These are phyloP conservation scores for Tulasnella sp. DNA, from an alignment of 768 basidiomycete genomes.

Conservation along the genomic window DNA sequence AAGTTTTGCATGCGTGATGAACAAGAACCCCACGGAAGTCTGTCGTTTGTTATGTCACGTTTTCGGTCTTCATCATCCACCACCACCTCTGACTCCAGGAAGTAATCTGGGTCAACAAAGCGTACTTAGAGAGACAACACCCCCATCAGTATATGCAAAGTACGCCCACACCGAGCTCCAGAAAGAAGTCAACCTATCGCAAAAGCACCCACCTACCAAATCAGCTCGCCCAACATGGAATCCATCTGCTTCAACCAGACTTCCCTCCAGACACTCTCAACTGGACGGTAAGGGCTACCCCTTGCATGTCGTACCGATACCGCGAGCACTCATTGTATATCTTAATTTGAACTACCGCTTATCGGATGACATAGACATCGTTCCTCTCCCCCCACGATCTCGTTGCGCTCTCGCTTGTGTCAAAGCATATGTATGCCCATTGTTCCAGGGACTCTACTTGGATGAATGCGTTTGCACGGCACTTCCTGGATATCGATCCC, in stretches of 20 bases:
- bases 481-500: slow-evolving; percentile 54
- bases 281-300: not conserved
- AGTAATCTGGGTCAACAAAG: too few species aligned
- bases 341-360: too few species aligned
- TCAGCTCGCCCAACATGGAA: slow-evolving; percentile 16
- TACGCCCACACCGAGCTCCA: slow-evolving; percentile 10
- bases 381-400: slow-evolving; percentile 57
- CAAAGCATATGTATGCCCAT: slow-evolving; percentile 45
- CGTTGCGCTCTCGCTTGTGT: slow-evolving; percentile 43
- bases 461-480: slow-evolving; percentile 59
- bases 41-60: not conserved
- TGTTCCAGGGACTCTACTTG: slow-evolving; percentile 71
- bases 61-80: too few species aligned
- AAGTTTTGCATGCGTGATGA: too few species aligned
- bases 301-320: too few species aligned
- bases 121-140: too few species aligned
- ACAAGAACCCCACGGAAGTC: too few species aligned
- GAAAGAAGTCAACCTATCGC: slow-evolving; percentile 8
- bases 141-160: slow-evolving; percentile 11
- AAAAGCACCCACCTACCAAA: slow-evolving; percentile 7
- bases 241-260: not conserved
- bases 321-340: too few species aligned
- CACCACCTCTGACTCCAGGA: not conserved
- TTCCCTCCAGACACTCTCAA: slow-evolving; percentile 13
- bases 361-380: slow-evolving; percentile 33